Base-by-base conservation (phyloP, 148 eudicot genomes). In the Silene latifolia region DNA sequence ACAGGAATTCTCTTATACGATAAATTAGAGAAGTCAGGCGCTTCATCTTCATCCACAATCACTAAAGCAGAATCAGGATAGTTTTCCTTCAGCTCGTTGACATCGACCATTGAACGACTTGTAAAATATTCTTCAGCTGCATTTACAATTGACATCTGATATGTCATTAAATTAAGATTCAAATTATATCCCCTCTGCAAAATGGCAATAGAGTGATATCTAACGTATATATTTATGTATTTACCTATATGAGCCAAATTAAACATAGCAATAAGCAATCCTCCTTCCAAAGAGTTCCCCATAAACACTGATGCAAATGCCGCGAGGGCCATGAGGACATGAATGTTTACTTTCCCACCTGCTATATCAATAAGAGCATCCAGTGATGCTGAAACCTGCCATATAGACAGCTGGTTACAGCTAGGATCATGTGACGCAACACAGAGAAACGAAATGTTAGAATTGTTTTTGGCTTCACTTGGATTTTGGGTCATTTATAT, bases 101-200 rank as follows among this genome's bases (percentile, higher is more conserved):
- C 98, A 86, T 95, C 98, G 79, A 90, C 84, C 89, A 82, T 87
- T 73, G 98, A 95, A 73, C 93, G 93, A 79, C 97, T 90, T 12
- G 96, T 95, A 79, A 95, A 95, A 76, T 95, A 92, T 81, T 92
- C 97, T 80, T 95, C 98, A 73, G 98, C 97, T 92, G 94, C 84
- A 88, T 68, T 76, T 65, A 70, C 20, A 70, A 18, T 32, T 71
- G 42, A 57, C 64, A 80, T 81, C 51, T 46, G 47, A 64, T 44
- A 76, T 18, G 24, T 64, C 75, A 56, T 6, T 27, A 23, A 29
- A 46, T 80, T 46, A 17, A 67, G 19, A 20, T 23, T 4, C 11
- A 39, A 46, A 66, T 46, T 18, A 4, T 17, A 63, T 25, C n/a
- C 56, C 72, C 39, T 42, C 18, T n/a, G 59, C n/a, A 15, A 19